Evolutionary conservation across 2,329 filamentous ascomycete species (phyloP), one percentile per base, ranked within the genome.

Genomic region (Aspergillus pseudoviridinutans): DNA sequence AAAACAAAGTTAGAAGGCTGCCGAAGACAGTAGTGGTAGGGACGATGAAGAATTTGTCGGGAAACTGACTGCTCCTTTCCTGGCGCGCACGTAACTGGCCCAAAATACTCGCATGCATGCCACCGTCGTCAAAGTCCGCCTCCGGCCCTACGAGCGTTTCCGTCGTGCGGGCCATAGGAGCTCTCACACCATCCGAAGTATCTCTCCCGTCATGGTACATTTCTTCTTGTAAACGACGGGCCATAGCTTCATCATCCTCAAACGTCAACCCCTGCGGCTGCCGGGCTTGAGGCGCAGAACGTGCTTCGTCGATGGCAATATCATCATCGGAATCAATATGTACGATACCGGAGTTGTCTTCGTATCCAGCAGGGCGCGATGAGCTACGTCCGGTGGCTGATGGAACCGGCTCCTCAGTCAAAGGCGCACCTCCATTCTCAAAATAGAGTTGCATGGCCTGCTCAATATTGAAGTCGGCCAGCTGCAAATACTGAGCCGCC

Each of bases 241-340:
- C 94, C 87, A 97, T 93, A 47, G 90, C 92, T 53, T 91, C 92
- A 68, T 99, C 94, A 68, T 96, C 92, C 62, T 97, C 92, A 63
- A 89, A 85, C 54, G 68, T 86, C 80, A 73, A 75, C 32, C 74
- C 76, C 47, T 61, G 55, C 9, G 76, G 76, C 42, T 81, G 75
- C 55, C 25, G 65, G 60, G 58, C 58, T 46, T 60, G 62, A n/a
- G 67, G 68, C 27, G 72, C 63, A 50, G 63, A 61, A 60, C 62
- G 63, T 54, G 64, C 49, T 58, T 65, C 63, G 35, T 70, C 69
- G 12, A 83, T 81, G 38, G 79, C 73, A 64, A 79, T 83, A 38
- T 90, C 88, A 56, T 90, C 87, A 65, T 93, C 90, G 20, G 89
- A 89, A 64, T 91, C 88, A 61, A 96, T 83, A 64, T 88, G 84